Evolutionary conservation across 306 rosid species (phyloP).

Genomic region (Dicorynia guianensis): DNA sequence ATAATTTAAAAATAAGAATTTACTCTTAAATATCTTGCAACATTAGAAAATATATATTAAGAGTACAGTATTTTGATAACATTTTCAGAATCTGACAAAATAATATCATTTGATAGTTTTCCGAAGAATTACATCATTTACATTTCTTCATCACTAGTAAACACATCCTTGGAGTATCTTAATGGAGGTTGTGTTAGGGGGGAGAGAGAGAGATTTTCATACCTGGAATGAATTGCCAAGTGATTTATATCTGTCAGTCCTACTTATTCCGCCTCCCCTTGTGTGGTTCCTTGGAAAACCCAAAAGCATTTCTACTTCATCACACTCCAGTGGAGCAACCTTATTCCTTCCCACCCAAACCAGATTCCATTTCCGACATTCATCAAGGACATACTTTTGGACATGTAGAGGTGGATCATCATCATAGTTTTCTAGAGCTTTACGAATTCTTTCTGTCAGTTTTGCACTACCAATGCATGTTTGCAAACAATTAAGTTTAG

Average conservation of each 20-base stretch:
- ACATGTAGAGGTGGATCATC: constrained; percentile 55
- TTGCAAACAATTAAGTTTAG: constrained; percentile 67
- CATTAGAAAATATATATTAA: too few relatives aligned
- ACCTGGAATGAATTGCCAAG: constrained; percentile 90
- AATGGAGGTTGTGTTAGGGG: too few relatives aligned
- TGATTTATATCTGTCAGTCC: constrained; percentile 69
- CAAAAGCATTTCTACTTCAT: constrained; percentile 72
- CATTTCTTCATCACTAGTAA: constrained; percentile 6
- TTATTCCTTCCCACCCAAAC: constrained; percentile 88
- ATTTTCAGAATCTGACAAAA: too few relatives aligned
- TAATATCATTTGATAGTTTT: too few relatives aligned
- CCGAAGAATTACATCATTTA: neutral
- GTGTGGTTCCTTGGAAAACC: constrained; percentile 86
- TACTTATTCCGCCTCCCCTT: constrained; percentile 78
- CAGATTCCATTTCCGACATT: constrained; percentile 75
- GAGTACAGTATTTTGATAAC: too few relatives aligned
- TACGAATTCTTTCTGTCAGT: constrained; percentile 58
- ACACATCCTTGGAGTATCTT: neutral
- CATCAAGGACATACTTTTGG: constrained; percentile 51
- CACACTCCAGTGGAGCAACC: constrained; percentile 80
- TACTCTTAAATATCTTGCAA: neutral
- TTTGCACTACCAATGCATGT: constrained; percentile 60
- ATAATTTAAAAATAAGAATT: neutral
- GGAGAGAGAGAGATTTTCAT: neutral
- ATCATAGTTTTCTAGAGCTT: constrained; percentile 52